A percentile compares a stretch with the other conserved stretches of the same genome.
Evolutionary conservation across 148 eudicot species (phyloP).

Genomic region (Pharnaceum exiguum): DNA sequence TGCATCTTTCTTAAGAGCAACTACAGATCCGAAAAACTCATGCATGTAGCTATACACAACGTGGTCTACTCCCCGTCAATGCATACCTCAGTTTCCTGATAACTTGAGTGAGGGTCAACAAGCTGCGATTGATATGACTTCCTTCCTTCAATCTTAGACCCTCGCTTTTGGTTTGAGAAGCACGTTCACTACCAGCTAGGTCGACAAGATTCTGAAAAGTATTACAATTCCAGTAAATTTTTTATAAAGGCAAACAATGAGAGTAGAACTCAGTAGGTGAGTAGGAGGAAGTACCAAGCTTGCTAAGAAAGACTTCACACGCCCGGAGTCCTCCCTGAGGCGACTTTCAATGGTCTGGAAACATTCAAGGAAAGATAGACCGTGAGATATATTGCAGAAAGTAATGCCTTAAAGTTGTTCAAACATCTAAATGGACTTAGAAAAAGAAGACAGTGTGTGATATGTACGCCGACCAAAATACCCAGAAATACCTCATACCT

Average conservation of each 20-base stretch:
- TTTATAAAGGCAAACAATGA: background rate
- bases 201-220: slow-evolving; percentile 86
- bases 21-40: no score
- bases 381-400: background rate
- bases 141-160: slow-evolving; percentile 92
- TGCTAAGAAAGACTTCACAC: slow-evolving; percentile 78
- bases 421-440: no score
- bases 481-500: no score
- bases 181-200: slow-evolving; percentile 99
- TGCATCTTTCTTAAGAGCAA: no score
- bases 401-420: no score
- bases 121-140: slow-evolving; percentile 89
- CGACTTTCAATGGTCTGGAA: slow-evolving; percentile 70
- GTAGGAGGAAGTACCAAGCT: slow-evolving; percentile 59
- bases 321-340: slow-evolving; percentile 61
- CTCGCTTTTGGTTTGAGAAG: slow-evolving; percentile 76
- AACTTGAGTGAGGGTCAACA: slow-evolving; percentile 86
- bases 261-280: slow-evolving; percentile 14
- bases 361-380: slow-evolving; percentile 1
- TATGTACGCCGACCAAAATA: no score
- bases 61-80: background rate
- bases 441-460: no score
- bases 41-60: background rate
- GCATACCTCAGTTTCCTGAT: slow-evolving; percentile 86
- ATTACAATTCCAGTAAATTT: background rate